Percentiles rank a stretch among this genome's conserved stretches.
Conservation (phyloP, 2,329 filamentous ascomycete genomes). For the Arthroderma sp. region DNA sequence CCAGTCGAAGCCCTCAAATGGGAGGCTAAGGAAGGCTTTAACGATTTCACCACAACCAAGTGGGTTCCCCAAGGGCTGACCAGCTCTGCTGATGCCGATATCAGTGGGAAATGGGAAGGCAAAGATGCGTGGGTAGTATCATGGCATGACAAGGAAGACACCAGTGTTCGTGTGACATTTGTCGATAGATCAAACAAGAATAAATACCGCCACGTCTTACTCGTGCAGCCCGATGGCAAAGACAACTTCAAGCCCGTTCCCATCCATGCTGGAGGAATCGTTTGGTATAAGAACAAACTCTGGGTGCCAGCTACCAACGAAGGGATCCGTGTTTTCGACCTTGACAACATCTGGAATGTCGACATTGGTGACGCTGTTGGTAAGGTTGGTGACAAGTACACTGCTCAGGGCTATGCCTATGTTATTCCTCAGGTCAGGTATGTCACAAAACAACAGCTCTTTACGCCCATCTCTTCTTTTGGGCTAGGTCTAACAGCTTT, state of each 20-base stretch:
- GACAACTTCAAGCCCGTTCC: constrained; percentile 22
- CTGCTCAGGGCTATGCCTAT: constrained; percentile 22
- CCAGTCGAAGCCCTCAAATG: constrained; percentile 4
- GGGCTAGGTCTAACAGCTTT: neutral
- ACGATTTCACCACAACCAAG: constrained; percentile 21
- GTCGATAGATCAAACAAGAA: constrained; percentile 16
- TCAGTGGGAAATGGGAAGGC: constrained; percentile 20
- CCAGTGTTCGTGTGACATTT: constrained; percentile 21
- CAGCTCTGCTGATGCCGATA: constrained; percentile 22
- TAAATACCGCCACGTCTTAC: constrained; percentile 22
- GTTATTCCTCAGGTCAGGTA: constrained; percentile 24
- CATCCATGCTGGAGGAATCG: constrained; percentile 25
- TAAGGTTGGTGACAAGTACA: constrained; percentile 18
- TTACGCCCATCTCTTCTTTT: neutral
- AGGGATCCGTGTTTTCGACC: constrained; percentile 25
- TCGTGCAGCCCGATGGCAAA: constrained; percentile 22
- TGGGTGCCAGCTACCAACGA: constrained; percentile 25
- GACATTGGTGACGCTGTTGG: constrained; percentile 20
- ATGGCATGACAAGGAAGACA: constrained; percentile 21
- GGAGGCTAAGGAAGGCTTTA: constrained; percentile 13
- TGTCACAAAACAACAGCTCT: constrained; percentile 1
- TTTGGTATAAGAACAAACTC: constrained; percentile 25
- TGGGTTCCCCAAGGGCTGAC: constrained; percentile 26
- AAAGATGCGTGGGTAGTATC: constrained; percentile 22
- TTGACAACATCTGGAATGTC: constrained; percentile 26